phyloP scores from a whole-genome alignment of 106 monocot species.

The Vanilla planifolia region DNA sequence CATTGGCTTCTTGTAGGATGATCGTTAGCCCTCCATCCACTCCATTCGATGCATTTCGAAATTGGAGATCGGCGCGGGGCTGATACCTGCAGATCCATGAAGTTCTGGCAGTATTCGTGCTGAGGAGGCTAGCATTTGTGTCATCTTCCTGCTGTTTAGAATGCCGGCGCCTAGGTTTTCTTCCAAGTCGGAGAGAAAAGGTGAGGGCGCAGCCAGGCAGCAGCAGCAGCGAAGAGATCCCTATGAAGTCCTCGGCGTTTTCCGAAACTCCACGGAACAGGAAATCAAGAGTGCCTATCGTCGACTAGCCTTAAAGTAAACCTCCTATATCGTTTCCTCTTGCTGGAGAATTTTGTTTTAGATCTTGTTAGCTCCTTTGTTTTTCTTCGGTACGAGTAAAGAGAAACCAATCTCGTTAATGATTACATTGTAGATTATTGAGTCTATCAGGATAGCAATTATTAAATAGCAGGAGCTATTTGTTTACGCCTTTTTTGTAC shows the following conservation, averaged over 20 bases:
- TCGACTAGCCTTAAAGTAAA: constrained; percentile 88
- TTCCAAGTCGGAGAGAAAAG: constrained; percentile 44
- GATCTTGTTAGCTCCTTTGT: background rate
- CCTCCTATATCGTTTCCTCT: background rate
- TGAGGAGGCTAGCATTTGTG: background rate
- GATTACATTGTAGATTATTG: background rate
- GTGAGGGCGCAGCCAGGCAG: constrained; percentile 14
- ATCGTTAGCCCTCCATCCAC: background rate
- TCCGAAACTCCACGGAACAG: constrained; percentile 68
- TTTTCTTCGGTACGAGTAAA: background rate
- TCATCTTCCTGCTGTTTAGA: background rate
- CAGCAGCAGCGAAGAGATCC: constrained; percentile 66
- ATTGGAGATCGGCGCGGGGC: background rate
- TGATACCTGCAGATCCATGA: background rate
- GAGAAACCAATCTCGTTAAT: background rate
- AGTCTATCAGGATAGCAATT: background rate
- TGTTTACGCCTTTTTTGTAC: too few species aligned
- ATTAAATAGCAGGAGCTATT: background rate
- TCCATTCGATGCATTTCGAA: background rate
- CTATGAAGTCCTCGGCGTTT: constrained; percentile 81
- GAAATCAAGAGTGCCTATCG: constrained; percentile 93
- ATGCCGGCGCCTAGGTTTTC: constrained; percentile 50
- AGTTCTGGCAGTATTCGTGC: background rate
- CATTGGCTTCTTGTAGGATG: background rate
- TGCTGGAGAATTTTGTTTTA: too few species aligned